Conservation (phyloP, 176 grass and related monocot species). For the Alopecurus myosuroides region DNA sequence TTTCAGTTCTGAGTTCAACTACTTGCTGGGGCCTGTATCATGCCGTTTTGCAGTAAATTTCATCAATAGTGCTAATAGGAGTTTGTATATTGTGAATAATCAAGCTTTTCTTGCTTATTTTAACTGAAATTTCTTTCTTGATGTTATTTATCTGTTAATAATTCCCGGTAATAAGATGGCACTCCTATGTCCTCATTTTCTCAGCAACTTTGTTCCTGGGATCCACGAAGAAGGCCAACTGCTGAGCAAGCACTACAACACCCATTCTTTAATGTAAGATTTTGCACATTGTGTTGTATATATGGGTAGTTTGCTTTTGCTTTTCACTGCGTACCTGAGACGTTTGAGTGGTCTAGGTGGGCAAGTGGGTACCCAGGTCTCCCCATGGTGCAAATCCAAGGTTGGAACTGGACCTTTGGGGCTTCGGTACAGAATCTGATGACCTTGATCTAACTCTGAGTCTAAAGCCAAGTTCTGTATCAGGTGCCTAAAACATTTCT, state of each 20-base stretch:
- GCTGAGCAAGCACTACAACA: conserved; percentile 83
- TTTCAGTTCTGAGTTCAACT: not conserved
- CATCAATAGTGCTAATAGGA: not conserved
- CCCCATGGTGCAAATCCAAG: conserved; percentile 47
- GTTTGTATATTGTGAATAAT: not conserved
- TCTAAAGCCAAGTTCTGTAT: conserved; percentile 63
- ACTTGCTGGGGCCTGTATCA: not conserved
- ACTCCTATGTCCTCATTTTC: not conserved
- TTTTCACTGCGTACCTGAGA: conserved; percentile 26
- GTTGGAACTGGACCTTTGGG: conserved; percentile 81
- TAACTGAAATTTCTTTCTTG: not conserved
- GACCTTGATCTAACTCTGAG: conserved; percentile 89
- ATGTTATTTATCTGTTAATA: not conserved
- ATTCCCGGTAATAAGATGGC: conserved; percentile 8
- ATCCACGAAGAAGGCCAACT: conserved; percentile 74
- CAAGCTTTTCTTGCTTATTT: not conserved
- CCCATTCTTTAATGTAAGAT: conserved; percentile 86
- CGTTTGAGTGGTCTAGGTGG: conserved; percentile 40
- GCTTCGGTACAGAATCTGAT: conserved; percentile 66
- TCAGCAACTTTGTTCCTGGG: conserved; percentile 90
- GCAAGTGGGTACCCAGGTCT: conserved; percentile 43
- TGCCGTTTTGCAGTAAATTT: not conserved
- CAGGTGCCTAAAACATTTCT: conserved; percentile 31
- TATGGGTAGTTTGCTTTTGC: not conserved
- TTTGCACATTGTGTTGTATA: not conserved